Evolutionary conservation across 2,329 filamentous ascomycete species (phyloP).

Genomic region (Exophiala mesophila): DNA sequence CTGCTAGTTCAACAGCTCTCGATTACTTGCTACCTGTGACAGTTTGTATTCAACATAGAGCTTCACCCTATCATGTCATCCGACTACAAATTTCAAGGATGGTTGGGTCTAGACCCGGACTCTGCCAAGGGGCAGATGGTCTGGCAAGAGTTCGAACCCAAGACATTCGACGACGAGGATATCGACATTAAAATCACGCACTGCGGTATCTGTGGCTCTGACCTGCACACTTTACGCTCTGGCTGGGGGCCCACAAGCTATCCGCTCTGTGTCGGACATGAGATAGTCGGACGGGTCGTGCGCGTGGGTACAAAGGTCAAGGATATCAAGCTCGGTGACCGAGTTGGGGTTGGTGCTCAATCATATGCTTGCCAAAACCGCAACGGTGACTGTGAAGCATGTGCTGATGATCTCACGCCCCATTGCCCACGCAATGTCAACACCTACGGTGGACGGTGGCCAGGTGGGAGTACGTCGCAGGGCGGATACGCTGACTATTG

Average conservation of each 20-base stretch:
- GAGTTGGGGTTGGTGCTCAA: constrained; percentile 61
- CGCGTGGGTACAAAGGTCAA: constrained; percentile 46
- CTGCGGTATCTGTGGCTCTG: constrained; percentile 62
- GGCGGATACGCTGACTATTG: constrained; percentile 59
- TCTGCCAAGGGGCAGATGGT: constrained; percentile 45
- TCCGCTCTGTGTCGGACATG: constrained; percentile 57
- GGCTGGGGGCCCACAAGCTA: constrained; percentile 33
- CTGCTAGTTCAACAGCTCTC: too few relatives aligned
- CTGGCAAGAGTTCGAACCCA: constrained; percentile 32
- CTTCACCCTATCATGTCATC: constrained; percentile 19
- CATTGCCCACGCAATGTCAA: constrained; percentile 42
- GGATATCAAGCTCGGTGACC: constrained; percentile 55
- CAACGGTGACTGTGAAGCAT: constrained; percentile 49
- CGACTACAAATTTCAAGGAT: constrained; percentile 52
- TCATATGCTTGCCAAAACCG: constrained; percentile 49
- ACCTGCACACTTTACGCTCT: constrained; percentile 40
- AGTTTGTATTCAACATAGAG: too few relatives aligned
- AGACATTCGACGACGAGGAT: constrained; percentile 52
- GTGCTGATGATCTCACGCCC: constrained; percentile 39
- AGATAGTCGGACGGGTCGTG: constrained; percentile 58
- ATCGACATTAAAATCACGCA: constrained; percentile 62
- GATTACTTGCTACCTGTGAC: too few relatives aligned
- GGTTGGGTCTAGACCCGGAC: constrained; percentile 48
- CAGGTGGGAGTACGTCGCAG: constrained; percentile 59
- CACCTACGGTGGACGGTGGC: constrained; percentile 57